Conservation (phyloP, 805 yeast species). For the Metschnikowia dekortorum region DNA sequence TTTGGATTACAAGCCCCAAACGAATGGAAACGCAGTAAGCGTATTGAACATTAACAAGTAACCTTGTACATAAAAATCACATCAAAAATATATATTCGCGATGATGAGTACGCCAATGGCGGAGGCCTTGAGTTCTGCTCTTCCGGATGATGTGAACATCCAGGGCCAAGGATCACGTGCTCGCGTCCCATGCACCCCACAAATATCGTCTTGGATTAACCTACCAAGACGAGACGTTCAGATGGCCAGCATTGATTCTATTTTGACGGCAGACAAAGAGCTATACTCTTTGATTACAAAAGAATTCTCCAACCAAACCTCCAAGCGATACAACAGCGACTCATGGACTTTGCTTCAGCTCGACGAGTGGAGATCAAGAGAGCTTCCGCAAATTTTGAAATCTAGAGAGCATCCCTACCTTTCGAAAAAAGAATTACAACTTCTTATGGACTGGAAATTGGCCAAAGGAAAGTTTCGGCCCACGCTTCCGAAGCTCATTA, state of each 20-base stretch:
- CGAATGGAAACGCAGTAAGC: constrained; percentile 9
- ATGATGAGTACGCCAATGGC: no score
- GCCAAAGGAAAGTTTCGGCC: constrained; percentile 42
- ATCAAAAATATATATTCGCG: not conserved
- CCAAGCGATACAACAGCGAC: constrained; percentile 23
- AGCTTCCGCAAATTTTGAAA: constrained; percentile 26
- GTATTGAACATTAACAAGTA: constrained; percentile 7
- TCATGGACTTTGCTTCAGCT: constrained; percentile 28
- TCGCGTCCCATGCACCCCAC: not conserved
- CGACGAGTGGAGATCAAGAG: constrained; percentile 33
- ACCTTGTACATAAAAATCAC: not conserved
- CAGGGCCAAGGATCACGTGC: not conserved
- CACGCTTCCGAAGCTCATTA: constrained; percentile 37
- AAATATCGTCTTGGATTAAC: not conserved
- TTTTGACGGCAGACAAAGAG: constrained; percentile 6
- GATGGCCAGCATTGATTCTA: not conserved
- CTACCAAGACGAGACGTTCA: no score
- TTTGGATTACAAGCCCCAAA: constrained; percentile 19
- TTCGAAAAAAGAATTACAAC: constrained; percentile 35
- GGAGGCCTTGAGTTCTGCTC: not conserved
- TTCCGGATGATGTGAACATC: not conserved
- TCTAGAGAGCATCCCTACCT: constrained; percentile 24
- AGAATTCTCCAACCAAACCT: constrained; percentile 24
- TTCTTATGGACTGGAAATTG: constrained; percentile 48
- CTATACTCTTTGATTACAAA: constrained; percentile 26